Evolutionary conservation across 2,329 filamentous ascomycete species (phyloP).

Genomic region (Ceratocystis harringtonii): DNA sequence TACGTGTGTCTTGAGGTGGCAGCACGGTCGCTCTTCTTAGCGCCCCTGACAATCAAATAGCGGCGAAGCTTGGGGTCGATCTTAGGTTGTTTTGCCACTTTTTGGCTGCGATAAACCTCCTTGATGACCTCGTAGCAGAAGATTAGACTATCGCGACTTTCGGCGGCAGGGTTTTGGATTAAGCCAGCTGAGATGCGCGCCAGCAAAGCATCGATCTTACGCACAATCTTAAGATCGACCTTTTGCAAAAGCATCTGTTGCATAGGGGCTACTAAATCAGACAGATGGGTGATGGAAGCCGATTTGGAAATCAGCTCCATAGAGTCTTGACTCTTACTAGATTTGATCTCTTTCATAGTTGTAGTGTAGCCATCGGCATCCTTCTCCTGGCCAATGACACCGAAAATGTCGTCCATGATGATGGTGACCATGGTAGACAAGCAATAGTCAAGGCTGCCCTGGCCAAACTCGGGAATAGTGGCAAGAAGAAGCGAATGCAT

Average conservation of each 20-base stretch:
- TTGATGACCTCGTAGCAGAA: conserved; percentile 94
- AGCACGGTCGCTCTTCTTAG: conserved; percentile 58
- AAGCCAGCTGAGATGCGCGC: conserved; percentile 71
- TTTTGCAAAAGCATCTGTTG: conserved; percentile 68
- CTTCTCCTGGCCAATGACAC: conserved; percentile 82
- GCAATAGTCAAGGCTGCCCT: conserved; percentile 83
- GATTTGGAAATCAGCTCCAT: conserved; percentile 85
- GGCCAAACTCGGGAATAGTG: conserved; percentile 54
- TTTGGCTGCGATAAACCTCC: conserved; percentile 57
- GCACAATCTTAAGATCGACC: conserved; percentile 65
- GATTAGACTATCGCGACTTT: conserved; percentile 67
- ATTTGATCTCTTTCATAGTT: conserved; percentile 95
- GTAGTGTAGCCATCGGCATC: conserved; percentile 90
- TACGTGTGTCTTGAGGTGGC: conserved; percentile 65
- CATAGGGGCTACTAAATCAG: conserved; percentile 62
- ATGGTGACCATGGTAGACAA: conserved; percentile 62
- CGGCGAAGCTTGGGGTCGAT: conserved; percentile 49
- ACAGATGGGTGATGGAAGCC: conserved; percentile 58
- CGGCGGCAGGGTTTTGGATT: conserved; percentile 62
- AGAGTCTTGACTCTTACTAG: conserved; percentile 93
- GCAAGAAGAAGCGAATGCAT: conserved; percentile 79
- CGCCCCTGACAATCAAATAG: conserved; percentile 68
- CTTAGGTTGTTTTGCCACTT: conserved; percentile 36
- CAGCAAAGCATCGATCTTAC: conserved; percentile 82
- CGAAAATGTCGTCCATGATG: conserved; percentile 96